Base-by-base conservation (phyloP, 1,284 basidiomycete species). In the Macrocystidia cucumis region DNA sequence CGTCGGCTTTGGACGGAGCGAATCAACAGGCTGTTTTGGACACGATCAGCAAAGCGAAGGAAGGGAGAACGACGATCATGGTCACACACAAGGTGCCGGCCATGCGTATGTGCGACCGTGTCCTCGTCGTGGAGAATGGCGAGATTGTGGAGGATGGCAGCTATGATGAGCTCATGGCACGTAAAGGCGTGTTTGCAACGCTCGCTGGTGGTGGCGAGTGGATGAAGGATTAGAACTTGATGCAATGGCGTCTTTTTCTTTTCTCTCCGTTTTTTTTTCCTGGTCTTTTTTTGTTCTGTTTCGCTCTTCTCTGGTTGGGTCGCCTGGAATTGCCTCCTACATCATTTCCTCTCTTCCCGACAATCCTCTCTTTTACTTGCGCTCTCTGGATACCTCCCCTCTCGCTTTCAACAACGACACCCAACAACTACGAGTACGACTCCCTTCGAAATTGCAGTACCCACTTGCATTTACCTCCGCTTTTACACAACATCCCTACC, bases 61-160 rank as follows among this genome's bases (percentile, higher is more conserved):
- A 64, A 12, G 76, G 74, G 3, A 69, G 81, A 40, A 96, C 91
- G 42, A 91, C 88, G 35, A 56, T 98, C 42, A 83, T 97, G 66
- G 79, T 98, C 47, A 97, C 93, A 13, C 95, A 98, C 65, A 95
- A 95, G 56, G 56, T 91, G 29, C 74, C 82, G 39, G 79, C 91
- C 31, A 98, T 98, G 93, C 73, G 69, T 53, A 78, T 82, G 69
- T 97, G 93, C 62, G 91, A 96, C 57, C 72, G 91, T 24, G 77
- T 98, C 35, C 48, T 97, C 13, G 86, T 96, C 26, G 57, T 98
- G 7, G 69, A 81, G 9, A 77, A 82, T 11, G 92, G 93, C 3
- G 56, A 55, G 34, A 71, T 96, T 12, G 82, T 67, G 7, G 91
- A 97, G 61, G 62, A 88, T 45, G 92, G 92, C 11, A 69, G 69